Base-by-base conservation (phyloP, 768 basidiomycete genomes). In the Lactifluus echinatus region DNA sequence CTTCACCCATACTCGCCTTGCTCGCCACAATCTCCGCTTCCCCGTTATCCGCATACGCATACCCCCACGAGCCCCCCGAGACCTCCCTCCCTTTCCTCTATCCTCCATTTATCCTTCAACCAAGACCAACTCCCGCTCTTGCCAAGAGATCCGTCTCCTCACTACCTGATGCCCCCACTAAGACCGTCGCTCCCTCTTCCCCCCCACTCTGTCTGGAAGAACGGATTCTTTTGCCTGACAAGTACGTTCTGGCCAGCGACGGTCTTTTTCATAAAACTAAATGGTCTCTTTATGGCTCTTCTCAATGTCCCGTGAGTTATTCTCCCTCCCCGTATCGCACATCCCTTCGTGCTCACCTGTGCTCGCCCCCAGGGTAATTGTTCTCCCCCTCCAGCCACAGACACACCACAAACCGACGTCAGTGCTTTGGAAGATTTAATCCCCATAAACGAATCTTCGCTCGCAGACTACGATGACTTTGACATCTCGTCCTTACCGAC, bases 271-370 rank as follows among this genome's bases (percentile, higher is more conserved):
- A 62, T 40, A 66, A 66, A 54, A 56, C 60, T 12, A 29, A 50
- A 26, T 88, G 83, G 71, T 79, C 82, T 12, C 70, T 87, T 37
- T 87, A 83, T 63, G 87, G 87, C n/a, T 83, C 82, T n/a, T 79
- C 82, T 14, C 73, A 84, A 37, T 79, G 84, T 65, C 58, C 71
- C n/a, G 80, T 80, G 64, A 72, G 81, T 73, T 29, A 14, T 15
- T 17, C 53, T 19, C 31, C 43, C 37, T 19, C 15, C 37, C 34
- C 43, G 40, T 55, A 46, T 31, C 42, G 5, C 17, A 53, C 61
- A 1, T 71, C 72, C 24, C 73, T 76, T 54, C n/a, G n/a, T n/a
- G n/a, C n/a, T n/a, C n/a, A n/a, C 79, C 81, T 60, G 55, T 19
- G 23, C 11, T 33, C 33, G 29, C 17, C 15, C 5, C 1, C 31